Evolutionary conservation across 352 stramenopile species (phyloP).

Genomic region (Thalassiosira mediterranea): DNA sequence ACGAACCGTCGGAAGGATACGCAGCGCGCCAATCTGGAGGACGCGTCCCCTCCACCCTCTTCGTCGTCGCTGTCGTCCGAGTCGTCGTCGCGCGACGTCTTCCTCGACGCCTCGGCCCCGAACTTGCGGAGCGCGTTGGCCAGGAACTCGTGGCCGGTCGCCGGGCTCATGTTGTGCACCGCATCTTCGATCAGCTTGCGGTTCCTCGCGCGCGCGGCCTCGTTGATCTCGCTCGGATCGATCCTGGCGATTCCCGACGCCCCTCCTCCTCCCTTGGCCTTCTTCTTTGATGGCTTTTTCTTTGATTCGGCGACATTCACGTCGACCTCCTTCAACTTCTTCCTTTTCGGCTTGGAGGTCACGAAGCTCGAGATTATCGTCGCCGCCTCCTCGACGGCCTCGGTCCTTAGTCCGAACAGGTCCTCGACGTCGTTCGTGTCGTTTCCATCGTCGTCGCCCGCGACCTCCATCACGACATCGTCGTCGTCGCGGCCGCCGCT

Average conservation of each 20-base stretch:
- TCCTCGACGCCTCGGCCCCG: constrained; percentile 14
- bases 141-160: constrained; percentile 31
- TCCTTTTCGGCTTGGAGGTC: constrained; percentile 24
- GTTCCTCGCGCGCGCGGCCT: constrained; percentile 15
- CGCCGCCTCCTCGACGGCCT: constrained; percentile 39
- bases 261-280: background rate
- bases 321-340: constrained; percentile 44
- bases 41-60: constrained; percentile 3
- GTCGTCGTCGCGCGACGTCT: constrained; percentile 26
- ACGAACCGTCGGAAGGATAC: constrained; percentile 41
- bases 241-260: constrained; percentile 8
- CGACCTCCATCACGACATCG: constrained; percentile 1
- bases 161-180: constrained; percentile 14
- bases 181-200: constrained; percentile 28
- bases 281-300: constrained; percentile 8
- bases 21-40: constrained; percentile 22
- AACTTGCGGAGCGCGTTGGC: constrained; percentile 12
- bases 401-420: constrained; percentile 41
- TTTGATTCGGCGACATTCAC: constrained; percentile 19
- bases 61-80: constrained; percentile 11
- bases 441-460: background rate
- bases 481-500: background rate
- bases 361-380: constrained; percentile 43
- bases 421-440: constrained; percentile 32
- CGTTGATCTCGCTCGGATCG: constrained; percentile 33